A percentile compares a stretch with the other conserved stretches of the same genome.
These are phyloP conservation scores for Debaryomycetaceae sp. DNA, from an alignment of 1,139 yeast genomes.

Conservation along the genomic window DNA sequence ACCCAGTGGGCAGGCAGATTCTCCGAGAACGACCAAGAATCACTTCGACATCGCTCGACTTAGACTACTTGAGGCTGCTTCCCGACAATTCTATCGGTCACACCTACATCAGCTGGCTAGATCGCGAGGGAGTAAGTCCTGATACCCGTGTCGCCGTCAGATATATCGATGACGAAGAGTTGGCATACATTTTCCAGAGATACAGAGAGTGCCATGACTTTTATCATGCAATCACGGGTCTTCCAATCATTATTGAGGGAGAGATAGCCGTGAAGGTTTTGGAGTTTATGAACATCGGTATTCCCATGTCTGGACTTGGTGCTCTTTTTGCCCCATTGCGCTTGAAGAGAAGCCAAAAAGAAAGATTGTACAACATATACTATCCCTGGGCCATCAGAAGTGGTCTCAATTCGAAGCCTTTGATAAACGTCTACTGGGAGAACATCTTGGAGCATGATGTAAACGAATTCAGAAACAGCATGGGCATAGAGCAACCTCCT, in stretches of 20 bases:
- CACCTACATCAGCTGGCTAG: conserved; percentile 77
- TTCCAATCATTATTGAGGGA: conserved; percentile 91
- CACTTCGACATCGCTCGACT: conserved; percentile 65
- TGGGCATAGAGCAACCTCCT: conserved; percentile 73
- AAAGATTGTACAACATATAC: conserved; percentile 57
- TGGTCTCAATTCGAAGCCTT: conserved; percentile 70
- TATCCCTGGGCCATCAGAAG: conserved; percentile 87
- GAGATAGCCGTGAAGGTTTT: conserved; percentile 91
- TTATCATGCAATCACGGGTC: conserved; percentile 86
- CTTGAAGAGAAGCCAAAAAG: conserved; percentile 52
- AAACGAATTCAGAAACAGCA: conserved; percentile 63
- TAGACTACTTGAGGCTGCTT: conserved; percentile 54
- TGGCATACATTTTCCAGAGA: conserved; percentile 87
- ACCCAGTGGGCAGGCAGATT: conserved; percentile 72
- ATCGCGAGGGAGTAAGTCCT: conserved; percentile 85
- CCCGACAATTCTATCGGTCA: conserved; percentile 78
- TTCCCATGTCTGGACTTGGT: conserved; percentile 95
- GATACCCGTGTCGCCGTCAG: conserved; percentile 88
- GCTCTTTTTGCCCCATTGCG: conserved; percentile 82
- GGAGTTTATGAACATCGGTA: conserved; percentile 88
- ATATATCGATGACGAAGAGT: conserved; percentile 83
- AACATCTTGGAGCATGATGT: conserved; percentile 70
- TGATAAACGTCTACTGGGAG: conserved; percentile 94
- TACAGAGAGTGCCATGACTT: conserved; percentile 97
- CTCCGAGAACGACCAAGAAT: conserved; percentile 80